phyloP scores from a whole-genome alignment of 1,284 basidiomycete genomes.

The Ganoderma resinaceum region DNA sequence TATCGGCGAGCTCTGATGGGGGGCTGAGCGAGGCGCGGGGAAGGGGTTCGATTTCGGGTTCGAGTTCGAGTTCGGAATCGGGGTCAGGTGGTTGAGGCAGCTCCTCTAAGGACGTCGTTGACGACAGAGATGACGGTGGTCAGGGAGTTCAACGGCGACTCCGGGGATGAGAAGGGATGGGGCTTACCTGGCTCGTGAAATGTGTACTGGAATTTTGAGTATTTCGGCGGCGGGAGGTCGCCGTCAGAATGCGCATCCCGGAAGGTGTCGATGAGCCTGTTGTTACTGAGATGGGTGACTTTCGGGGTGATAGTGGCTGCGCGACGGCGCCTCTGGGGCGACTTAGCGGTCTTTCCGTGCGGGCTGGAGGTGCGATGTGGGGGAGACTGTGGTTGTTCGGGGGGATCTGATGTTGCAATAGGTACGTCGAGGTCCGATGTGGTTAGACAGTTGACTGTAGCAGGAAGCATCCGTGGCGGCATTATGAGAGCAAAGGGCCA shows the following conservation, averaged over 20 bases:
- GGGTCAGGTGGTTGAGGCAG: neutral
- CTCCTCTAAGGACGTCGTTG: neutral
- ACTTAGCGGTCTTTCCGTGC: neutral
- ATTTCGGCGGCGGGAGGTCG: neutral
- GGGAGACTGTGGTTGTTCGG: neutral
- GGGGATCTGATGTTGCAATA: constrained; percentile 11
- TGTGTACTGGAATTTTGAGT: neutral
- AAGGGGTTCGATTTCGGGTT: neutral
- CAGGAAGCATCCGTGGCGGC: neutral
- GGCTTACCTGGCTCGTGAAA: neutral
- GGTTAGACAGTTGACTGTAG: constrained; percentile 1
- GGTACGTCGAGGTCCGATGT: constrained; percentile 14
- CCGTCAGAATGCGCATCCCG: constrained; percentile 5
- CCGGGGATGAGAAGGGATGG: no score
- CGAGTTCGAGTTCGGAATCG: neutral
- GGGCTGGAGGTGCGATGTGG: constrained; percentile 1
- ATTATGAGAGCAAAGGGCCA: neutral
- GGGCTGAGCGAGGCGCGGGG: neutral
- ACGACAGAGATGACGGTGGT: neutral
- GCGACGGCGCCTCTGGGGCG: neutral
- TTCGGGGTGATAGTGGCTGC: neutral
- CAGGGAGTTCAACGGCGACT: neutral
- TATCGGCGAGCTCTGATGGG: neutral
- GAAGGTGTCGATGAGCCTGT: neutral
- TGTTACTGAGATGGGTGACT: neutral